phyloP scores from a whole-genome alignment of 2,329 filamentous ascomycete species.

The Orbilia brochopaga region DNA sequence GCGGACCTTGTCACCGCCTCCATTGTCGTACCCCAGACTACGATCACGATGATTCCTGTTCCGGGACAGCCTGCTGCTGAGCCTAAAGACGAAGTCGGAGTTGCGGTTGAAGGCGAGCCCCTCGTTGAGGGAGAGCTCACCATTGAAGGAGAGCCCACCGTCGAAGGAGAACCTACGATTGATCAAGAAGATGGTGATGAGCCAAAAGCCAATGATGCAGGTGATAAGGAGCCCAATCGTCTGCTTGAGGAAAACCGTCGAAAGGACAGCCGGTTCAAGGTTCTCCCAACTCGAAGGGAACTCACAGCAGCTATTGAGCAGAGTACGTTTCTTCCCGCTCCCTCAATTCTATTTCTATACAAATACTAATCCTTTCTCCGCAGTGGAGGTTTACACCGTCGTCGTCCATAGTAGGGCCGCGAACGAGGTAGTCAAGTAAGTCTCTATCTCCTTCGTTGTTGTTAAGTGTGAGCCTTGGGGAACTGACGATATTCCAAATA shows the following conservation, averaged over 20 bases:
- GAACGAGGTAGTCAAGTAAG: slow-evolving; percentile 75
- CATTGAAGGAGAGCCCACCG: not conserved
- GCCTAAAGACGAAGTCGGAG: not conserved
- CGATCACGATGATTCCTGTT: slow-evolving; percentile 38
- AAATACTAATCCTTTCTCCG: slow-evolving; percentile 2
- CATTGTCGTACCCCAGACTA: slow-evolving; percentile 21
- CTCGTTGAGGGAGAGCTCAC: not conserved
- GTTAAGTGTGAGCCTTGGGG: slow-evolving; percentile 24
- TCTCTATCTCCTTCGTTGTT: slow-evolving; percentile 52
- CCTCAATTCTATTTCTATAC: not conserved
- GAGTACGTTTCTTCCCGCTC: slow-evolving; percentile 20
- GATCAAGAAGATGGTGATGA: slow-evolving; percentile 6
- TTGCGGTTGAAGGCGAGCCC: not conserved
- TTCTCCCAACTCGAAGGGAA: slow-evolving; percentile 40
- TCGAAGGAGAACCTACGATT: slow-evolving; percentile 5
- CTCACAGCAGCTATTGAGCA: slow-evolving; percentile 37
- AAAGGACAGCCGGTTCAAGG: slow-evolving; percentile 35
- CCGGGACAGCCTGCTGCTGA: slow-evolving; percentile 14
- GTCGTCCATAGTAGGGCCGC: slow-evolving; percentile 74
- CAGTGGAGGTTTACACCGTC: slow-evolving; percentile 72
- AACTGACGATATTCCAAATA: slow-evolving; percentile 10
- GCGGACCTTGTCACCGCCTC: slow-evolving; percentile 41
- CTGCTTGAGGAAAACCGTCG: slow-evolving; percentile 43
- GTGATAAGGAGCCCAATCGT: slow-evolving; percentile 25
- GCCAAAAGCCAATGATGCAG: slow-evolving; percentile 8